Base-by-base conservation (phyloP, 345 rosid genomes). In the Excoecaria agallocha region DNA sequence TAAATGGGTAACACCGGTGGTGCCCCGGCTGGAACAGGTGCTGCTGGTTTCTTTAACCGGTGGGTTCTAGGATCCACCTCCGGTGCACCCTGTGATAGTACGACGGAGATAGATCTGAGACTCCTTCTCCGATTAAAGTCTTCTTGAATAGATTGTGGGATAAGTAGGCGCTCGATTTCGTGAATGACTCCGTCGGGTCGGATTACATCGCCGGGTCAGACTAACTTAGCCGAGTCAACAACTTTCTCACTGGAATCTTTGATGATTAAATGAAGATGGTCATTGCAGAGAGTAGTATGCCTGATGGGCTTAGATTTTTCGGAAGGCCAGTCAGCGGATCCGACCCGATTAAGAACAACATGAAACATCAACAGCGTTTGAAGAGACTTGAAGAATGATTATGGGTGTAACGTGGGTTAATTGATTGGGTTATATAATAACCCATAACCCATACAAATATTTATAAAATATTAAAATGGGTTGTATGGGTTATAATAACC, bases 121-220 rank as follows among this genome's bases (percentile, higher is more conserved):
- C 69, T 89, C 12, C 94, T 70, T n/a, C 97, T 73, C 61, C 82
- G 80, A 80, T 89, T 91, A 79, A 91, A 91, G 64, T 85, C 92
- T 74, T 88, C 89, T 69, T 84, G 87, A 4, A 91, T 94, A 1
- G 94, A 88, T n/a, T 86, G 89, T 6, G 97, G 97, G 58, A 89
- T 75, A 2, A 89, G 79, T 3, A 89, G 89, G 22, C 85, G 79
- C 35, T 83, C 86, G 61, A 89, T 89, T 5, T 92, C 94, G 77
- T 91, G 94, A 70, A 91, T 91, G 15, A 91, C 82, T 0, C 97
- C 97, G 77, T 91, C 97, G 70, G 92, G 90, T 3, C 97, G 84
- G 77, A 74, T 82, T 9, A 91, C 82, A 35, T 86, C 92, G 56
- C 87, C 86, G 66, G 87, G 92, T 30, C 82, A 84, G 55, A 75